Percentiles rank a stretch among this genome's conserved stretches.
Conservation (phyloP, 352 stramenopile genomes). For the Phytophthora quininea region DNA sequence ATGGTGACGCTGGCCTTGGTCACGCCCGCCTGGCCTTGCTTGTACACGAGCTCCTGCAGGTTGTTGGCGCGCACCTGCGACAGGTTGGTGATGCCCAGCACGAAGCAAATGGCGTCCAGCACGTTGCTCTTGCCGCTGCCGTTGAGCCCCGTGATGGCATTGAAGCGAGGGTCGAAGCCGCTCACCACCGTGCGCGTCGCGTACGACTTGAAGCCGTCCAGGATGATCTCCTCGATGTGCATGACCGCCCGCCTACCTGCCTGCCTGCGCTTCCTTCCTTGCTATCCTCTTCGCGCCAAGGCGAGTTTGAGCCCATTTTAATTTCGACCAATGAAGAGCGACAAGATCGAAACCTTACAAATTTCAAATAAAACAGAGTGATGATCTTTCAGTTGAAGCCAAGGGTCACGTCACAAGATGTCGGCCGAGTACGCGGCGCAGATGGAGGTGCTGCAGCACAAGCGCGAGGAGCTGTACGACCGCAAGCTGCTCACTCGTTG, state of each 20-base stretch:
- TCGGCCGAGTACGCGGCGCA: constrained; percentile 61
- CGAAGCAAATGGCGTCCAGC: constrained; percentile 99
- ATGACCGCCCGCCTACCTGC: constrained; percentile 58
- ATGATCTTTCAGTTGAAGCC: constrained; percentile 27
- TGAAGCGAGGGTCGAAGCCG: constrained; percentile 99
- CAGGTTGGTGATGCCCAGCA: constrained; percentile 99
- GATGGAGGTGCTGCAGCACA: constrained; percentile 63
- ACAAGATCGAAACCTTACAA: too few species aligned
- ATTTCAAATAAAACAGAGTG: neutral
- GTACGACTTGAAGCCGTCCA: constrained; percentile 99
- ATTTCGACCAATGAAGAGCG: too few species aligned
- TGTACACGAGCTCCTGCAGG: constrained; percentile 99
- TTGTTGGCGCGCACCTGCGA: constrained; percentile 98
- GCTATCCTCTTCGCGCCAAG: neutral
- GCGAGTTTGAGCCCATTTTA: too few species aligned
- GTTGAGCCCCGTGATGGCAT: constrained; percentile 99
- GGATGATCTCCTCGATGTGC: constrained; percentile 99
- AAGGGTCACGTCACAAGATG: constrained; percentile 34
- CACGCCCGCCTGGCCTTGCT: constrained; percentile 98
- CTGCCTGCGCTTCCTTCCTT: constrained; percentile 7
- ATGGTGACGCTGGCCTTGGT: constrained; percentile 99
- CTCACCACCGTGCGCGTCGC: constrained; percentile 98
- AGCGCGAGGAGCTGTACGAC: constrained; percentile 64
- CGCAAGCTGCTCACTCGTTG: neutral
- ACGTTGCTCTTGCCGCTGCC: constrained; percentile 99